Percentiles rank a stretch among this genome's conserved stretches.
Conservation (phyloP, 768 basidiomycete species). For the Lepiota venenata region DNA sequence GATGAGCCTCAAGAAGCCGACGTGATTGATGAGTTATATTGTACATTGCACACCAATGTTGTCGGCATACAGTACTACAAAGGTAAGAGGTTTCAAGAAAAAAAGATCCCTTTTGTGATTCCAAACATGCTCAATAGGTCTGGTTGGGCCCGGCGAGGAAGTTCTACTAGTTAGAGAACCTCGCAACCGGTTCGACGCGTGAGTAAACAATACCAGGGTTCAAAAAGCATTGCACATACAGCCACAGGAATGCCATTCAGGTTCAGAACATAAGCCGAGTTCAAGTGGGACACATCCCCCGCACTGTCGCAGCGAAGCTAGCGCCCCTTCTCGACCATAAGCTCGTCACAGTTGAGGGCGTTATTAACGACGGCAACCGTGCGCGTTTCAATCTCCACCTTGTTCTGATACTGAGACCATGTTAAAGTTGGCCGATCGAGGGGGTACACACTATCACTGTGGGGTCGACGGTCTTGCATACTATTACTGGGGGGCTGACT, state of each 20-base stretch:
- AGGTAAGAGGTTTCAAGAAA: conserved; percentile 31
- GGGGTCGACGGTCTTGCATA: conserved; percentile 17
- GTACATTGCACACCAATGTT: conserved; percentile 52
- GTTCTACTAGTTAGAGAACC: conserved; percentile 69
- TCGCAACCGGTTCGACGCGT: conserved; percentile 66
- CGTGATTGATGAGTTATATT: conserved; percentile 63
- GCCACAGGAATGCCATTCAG: conserved; percentile 68
- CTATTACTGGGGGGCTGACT: background rate
- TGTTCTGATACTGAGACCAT: conserved; percentile 8
- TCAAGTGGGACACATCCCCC: conserved; percentile 83
- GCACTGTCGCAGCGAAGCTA: conserved; percentile 51
- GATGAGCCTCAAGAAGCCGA: conserved; percentile 43
- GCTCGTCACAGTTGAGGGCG: conserved; percentile 69
- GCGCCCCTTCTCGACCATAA: conserved; percentile 68
- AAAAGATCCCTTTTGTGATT: background rate
- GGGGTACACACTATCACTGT: conserved; percentile 63
- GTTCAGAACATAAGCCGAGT: conserved; percentile 71
- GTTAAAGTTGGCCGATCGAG: conserved; percentile 36
- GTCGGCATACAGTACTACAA: conserved; percentile 86
- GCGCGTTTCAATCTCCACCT: conserved; percentile 13
- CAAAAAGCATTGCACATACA: background rate
- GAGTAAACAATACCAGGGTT: conserved; percentile 6
- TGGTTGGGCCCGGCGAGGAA: conserved; percentile 80
- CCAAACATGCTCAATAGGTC: conserved; percentile 38
- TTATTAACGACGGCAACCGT: conserved; percentile 68